These are phyloP conservation scores for Sedum album DNA, from an alignment of 164 flowering plant species.

Conservation along the genomic window DNA sequence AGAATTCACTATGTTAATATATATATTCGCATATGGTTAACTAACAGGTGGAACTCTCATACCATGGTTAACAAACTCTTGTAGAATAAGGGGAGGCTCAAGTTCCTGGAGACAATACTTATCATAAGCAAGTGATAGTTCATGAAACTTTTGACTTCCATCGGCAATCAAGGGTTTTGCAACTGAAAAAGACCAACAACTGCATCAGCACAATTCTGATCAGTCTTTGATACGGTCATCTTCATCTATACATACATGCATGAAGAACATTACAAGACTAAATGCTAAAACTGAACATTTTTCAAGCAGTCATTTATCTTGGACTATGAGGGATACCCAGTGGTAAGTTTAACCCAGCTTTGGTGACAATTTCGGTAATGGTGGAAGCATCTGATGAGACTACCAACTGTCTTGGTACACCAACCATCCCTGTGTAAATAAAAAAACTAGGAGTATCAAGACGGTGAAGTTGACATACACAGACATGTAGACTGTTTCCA, in stretches of 20 bases:
- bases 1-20: neutral
- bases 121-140: slow-evolving; percentile 54
- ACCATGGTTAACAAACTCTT: slow-evolving; percentile 67
- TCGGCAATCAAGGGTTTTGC: slow-evolving; percentile 21
- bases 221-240: neutral
- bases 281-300: neutral
- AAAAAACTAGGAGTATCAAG: neutral
- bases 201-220: neutral
- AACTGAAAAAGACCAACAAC: slow-evolving; percentile 2
- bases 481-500: neutral
- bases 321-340: neutral
- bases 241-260: neutral
- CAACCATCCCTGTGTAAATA: neutral
- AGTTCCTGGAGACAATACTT: slow-evolving; percentile 38
- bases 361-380: neutral
- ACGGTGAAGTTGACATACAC: neutral
- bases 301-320: neutral
- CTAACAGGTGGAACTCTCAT: neutral
- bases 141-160: slow-evolving; percentile 54
- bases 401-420: slow-evolving; percentile 6
- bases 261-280: neutral
- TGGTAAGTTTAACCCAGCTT: slow-evolving; percentile 1
- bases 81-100: slow-evolving; percentile 48
- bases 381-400: neutral
- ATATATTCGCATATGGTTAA: neutral